Evolutionary conservation across 768 basidiomycete species (phyloP).

Genomic region (Suillus americanus): DNA sequence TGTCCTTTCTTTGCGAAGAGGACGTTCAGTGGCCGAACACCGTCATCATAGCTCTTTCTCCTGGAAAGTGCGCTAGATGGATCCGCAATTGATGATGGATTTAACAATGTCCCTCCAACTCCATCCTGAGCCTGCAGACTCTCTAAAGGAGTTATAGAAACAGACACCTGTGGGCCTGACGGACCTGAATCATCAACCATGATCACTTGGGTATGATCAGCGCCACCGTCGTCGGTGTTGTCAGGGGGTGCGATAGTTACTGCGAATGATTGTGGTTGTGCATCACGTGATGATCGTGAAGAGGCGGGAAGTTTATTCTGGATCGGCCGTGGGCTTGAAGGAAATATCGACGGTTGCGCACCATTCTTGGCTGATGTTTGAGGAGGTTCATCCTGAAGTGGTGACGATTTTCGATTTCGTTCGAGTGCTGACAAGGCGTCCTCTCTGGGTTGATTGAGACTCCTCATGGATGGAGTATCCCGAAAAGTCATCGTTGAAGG

Average conservation of each 20-base stretch:
- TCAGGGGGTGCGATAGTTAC: constrained; percentile 46
- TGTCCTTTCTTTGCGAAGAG: constrained; percentile 25
- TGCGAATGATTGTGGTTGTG: constrained; percentile 37
- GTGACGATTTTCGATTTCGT: constrained; percentile 13
- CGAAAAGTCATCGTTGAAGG: constrained; percentile 21
- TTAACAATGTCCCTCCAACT: constrained; percentile 18
- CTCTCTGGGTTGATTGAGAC: constrained; percentile 15
- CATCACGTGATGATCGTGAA: constrained; percentile 21
- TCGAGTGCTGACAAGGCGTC: constrained; percentile 7
- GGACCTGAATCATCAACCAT: not conserved
- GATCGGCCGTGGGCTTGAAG: constrained; percentile 17
- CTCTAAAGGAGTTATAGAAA: constrained; percentile 6
- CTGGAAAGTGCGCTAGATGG: constrained; percentile 17
- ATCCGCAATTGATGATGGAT: constrained; percentile 21
- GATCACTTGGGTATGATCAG: constrained; percentile 10
- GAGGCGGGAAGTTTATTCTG: constrained; percentile 13
- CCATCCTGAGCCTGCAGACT: constrained; percentile 10
- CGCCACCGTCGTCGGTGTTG: not conserved
- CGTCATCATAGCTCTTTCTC: constrained; percentile 47
- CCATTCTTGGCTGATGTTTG: constrained; percentile 1
- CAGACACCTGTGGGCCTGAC: constrained; percentile 3
- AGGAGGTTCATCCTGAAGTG: constrained; percentile 14
- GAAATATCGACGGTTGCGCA: not conserved
- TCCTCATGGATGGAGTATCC: constrained; percentile 25
- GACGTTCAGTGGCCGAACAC: constrained; percentile 39